Conservation (phyloP, 495 filamentous ascomycete genomes). For the Polyplosphaeria fusca region DNA sequence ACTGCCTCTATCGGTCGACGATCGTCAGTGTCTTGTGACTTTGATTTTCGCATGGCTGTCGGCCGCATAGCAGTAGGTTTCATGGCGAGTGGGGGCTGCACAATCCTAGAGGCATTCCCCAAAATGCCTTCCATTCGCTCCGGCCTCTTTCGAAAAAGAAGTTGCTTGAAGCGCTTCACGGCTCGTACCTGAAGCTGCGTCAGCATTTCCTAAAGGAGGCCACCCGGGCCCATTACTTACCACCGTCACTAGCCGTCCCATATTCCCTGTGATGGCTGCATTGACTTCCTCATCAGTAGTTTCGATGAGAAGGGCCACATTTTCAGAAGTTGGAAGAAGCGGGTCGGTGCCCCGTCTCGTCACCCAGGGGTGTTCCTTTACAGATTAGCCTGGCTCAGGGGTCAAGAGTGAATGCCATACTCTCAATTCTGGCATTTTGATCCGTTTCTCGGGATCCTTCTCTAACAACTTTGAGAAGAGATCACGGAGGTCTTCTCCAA, state of each 20-base stretch:
- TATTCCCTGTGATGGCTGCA: slow-evolving; percentile 82
- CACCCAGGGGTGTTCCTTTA: slow-evolving; percentile 94
- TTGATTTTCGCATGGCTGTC: slow-evolving; percentile 41
- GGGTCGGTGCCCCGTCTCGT: slow-evolving; percentile 78
- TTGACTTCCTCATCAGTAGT: slow-evolving; percentile 84
- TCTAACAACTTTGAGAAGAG: slow-evolving; percentile 42
- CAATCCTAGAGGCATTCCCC: slow-evolving; percentile 53
- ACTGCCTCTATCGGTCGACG: slow-evolving; percentile 48
- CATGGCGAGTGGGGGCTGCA: slow-evolving; percentile 58
- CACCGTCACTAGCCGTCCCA: slow-evolving; percentile 77
- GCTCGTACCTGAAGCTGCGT: slow-evolving; percentile 73
- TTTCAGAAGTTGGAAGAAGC: slow-evolving; percentile 77
- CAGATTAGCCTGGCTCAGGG: slow-evolving; percentile 1
- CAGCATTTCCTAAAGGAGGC: slow-evolving; percentile 6
- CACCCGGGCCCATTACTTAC: slow-evolving; percentile 52
- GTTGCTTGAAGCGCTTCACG: slow-evolving; percentile 76
- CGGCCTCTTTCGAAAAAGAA: slow-evolving; percentile 48
- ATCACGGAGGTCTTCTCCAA: slow-evolving; percentile 36
- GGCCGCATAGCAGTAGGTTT: slow-evolving; percentile 50
- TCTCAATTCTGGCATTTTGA: slow-evolving; percentile 75
- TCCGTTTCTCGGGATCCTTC: slow-evolving; percentile 64
- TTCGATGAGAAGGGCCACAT: slow-evolving; percentile 74
- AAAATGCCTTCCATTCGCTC: slow-evolving; percentile 56
- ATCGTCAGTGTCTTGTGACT: slow-evolving; percentile 53
- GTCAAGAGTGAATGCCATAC: slow-evolving; percentile 51